These are phyloP conservation scores for Elongisporangium senticosum DNA, from an alignment of 352 stramenopile genomes.

Conservation along the genomic window DNA sequence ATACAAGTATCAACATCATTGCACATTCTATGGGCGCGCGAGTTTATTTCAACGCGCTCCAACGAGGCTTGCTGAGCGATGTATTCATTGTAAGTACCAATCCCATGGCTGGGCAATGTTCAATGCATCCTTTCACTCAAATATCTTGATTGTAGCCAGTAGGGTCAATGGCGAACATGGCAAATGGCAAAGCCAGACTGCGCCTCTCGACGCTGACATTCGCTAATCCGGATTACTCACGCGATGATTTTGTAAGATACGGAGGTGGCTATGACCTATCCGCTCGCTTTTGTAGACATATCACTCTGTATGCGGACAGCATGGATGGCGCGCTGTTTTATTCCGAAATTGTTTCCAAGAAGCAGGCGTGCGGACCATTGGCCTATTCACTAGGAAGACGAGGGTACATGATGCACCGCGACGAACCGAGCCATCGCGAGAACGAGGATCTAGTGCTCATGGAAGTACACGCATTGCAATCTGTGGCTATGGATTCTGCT, in stretches of 20 bases:
- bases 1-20: slow-evolving; percentile 29
- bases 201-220: slow-evolving; percentile 61
- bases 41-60: slow-evolving; percentile 25
- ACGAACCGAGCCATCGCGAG: slow-evolving; percentile 12
- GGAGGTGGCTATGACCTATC: slow-evolving; percentile 47
- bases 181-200: slow-evolving; percentile 9
- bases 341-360: slow-evolving; percentile 52
- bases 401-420: slow-evolving; percentile 47
- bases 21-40: slow-evolving; percentile 34
- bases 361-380: slow-evolving; percentile 26
- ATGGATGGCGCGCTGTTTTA: slow-evolving; percentile 73
- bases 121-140: neutral
- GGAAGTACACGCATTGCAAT: slow-evolving; percentile 7
- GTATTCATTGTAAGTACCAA: slow-evolving; percentile 17
- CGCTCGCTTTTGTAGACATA: slow-evolving; percentile 46
- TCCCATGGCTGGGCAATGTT: neutral
- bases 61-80: slow-evolving; percentile 11
- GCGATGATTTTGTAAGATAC: slow-evolving; percentile 53
- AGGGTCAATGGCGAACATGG: neutral
- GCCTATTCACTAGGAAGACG: slow-evolving; percentile 50
- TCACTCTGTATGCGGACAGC: slow-evolving; percentile 74
- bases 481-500: neutral
- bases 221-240: slow-evolving; percentile 74
- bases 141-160: neutral
- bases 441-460: neutral